Base-by-base conservation (phyloP, 345 rosid species). In the Gynandropsis gynandra region DNA sequence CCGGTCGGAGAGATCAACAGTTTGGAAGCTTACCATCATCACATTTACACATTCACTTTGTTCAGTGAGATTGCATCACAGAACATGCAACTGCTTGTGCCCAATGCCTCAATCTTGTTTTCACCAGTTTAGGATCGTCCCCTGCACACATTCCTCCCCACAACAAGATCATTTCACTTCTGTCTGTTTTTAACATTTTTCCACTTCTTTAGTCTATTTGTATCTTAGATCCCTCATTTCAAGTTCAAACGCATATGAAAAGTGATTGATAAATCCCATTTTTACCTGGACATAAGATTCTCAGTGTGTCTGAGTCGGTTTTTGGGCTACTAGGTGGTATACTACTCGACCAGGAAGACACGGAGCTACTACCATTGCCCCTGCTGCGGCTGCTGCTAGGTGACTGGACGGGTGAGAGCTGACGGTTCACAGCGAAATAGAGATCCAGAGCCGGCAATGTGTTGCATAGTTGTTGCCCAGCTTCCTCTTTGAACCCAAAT, bases 11-110 rank as follows among this genome's bases (percentile, higher is more conserved):
- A 24, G 5, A 24, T 24, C 29, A 24, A 24, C 2, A 2, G 62
- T 40, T 8, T 35, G n/a, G 63, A 45, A 27, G 58, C 34, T 50
- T 24, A 64, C 27, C 56, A 50, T 56, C 41, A 60, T 47, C 44
- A 32, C 52, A 40, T 37, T 35, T 50, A 46, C 50, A 50, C 36
- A 24, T 5, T 2, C 29, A 5, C 29, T 24, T 58, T 27, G 24
- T 32, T 68, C 33, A 64, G 44, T 14, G 57, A 19, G 79, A 65
- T 51, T 77, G 78, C 83, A 74, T 74, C 19, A 89, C 68, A 24
- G 97, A 85, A 55, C 97, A 89, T 12, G 97, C 97, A 46, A 89
- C 95, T 1, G 95, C 97, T 67, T 88, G 95, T n/a, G 97, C 97
- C 97, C 95, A 88, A 54, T 82, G 89, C 79, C 92, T 82, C 52